These are phyloP conservation scores for Xylaria venustula DNA, from an alignment of 495 filamentous ascomycete species.

Conservation along the genomic window DNA sequence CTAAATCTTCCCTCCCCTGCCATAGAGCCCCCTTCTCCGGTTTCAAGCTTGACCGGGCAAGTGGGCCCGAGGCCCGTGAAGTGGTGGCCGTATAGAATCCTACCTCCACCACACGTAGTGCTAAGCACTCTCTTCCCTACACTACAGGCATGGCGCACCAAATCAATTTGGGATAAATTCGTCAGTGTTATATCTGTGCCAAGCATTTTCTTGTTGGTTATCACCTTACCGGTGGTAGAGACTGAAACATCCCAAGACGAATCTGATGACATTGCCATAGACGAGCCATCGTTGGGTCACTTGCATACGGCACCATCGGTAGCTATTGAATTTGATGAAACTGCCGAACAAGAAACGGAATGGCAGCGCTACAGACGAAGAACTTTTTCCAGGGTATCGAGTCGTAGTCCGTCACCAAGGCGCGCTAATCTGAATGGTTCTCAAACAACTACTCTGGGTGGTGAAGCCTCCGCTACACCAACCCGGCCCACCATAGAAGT, in stretches of 20 bases:
- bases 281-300: constrained; percentile 25
- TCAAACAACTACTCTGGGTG: background rate
- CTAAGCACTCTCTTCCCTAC: constrained; percentile 83
- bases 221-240: constrained; percentile 92
- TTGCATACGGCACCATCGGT: constrained; percentile 28
- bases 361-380: constrained; percentile 54
- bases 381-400: constrained; percentile 35
- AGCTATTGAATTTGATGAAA: constrained; percentile 23
- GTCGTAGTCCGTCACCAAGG: constrained; percentile 26
- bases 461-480: background rate
- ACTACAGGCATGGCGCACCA: constrained; percentile 72
- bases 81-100: constrained; percentile 75
- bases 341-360: constrained; percentile 40
- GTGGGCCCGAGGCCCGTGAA: constrained; percentile 45
- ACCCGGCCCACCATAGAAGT: constrained; percentile 11
- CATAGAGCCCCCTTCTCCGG: constrained; percentile 25
- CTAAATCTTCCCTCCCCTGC: constrained; percentile 30
- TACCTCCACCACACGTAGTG: constrained; percentile 70
- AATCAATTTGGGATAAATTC: constrained; percentile 71
- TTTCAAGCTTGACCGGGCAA: constrained; percentile 43
- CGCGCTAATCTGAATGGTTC: constrained; percentile 9
- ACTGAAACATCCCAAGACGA: constrained; percentile 49
- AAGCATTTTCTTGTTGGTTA: constrained; percentile 84
- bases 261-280: constrained; percentile 42
- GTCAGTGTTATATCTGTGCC: constrained; percentile 79